Conservation (phyloP, 176 grass and related monocot species). For the Ensete glaucum region DNA sequence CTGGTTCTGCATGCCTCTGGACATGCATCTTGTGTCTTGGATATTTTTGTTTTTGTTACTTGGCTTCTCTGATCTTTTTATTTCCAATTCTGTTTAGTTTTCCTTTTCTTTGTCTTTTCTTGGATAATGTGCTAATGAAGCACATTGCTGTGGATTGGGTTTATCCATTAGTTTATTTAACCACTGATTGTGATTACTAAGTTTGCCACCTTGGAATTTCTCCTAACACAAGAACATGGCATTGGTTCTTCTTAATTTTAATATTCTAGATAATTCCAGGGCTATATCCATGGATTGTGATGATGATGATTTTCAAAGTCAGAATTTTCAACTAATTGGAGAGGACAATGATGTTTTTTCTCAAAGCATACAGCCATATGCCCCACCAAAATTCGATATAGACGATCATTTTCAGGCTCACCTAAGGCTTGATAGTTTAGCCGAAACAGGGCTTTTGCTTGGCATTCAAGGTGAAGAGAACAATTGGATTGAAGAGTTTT, state of each 20-base stretch:
- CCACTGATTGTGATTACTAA: too few species aligned
- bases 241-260: background rate
- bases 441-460: constrained; percentile 60
- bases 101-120: too few species aligned
- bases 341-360: constrained; percentile 60
- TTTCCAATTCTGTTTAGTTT: too few species aligned
- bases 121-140: too few species aligned
- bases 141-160: too few species aligned
- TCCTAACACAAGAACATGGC: too few species aligned
- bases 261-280: constrained; percentile 33
- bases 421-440: constrained; percentile 58
- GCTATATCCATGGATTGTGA: constrained; percentile 90
- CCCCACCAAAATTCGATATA: constrained; percentile 69
- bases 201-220: too few species aligned
- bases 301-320: constrained; percentile 71
- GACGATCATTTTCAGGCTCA: constrained; percentile 66
- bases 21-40: too few species aligned
- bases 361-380: constrained; percentile 49
- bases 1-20: too few species aligned
- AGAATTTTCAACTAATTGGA: constrained; percentile 58
- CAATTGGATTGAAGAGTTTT: constrained; percentile 84
- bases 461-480: constrained; percentile 37
- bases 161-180: too few species aligned
- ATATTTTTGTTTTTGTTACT: too few species aligned
- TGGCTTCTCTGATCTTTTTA: too few species aligned